These are phyloP conservation scores for Dryadomyces quercivorus DNA, from an alignment of 2,329 filamentous ascomycete species.

Conservation along the genomic window DNA sequence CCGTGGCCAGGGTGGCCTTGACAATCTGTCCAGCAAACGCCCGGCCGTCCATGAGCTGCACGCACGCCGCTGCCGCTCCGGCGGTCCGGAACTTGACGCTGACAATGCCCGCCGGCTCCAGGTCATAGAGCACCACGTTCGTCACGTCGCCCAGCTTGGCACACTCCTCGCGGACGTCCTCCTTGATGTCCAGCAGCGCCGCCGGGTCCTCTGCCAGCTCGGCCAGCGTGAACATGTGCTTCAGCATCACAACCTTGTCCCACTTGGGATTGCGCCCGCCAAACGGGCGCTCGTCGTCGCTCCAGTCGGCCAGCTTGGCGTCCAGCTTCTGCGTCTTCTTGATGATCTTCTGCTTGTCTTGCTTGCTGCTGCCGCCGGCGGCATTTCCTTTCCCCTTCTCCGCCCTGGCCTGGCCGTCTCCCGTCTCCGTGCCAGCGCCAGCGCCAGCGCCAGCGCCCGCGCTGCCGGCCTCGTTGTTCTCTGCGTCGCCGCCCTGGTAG, in stretches of 20 bases:
- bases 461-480: background rate
- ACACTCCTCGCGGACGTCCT: slow-evolving; percentile 87
- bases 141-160: slow-evolving; percentile 77
- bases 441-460: background rate
- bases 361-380: slow-evolving; percentile 24
- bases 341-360: slow-evolving; percentile 81
- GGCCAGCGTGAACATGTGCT: slow-evolving; percentile 82
- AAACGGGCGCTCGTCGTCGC: slow-evolving; percentile 65
- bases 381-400: background rate
- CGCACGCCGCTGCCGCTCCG: slow-evolving; percentile 60
- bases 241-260: slow-evolving; percentile 76
- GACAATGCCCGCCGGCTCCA: slow-evolving; percentile 72
- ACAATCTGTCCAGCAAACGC: slow-evolving; percentile 63
- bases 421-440: background rate
- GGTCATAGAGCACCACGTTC: slow-evolving; percentile 82
- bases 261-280: slow-evolving; percentile 30
- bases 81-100: slow-evolving; percentile 69
- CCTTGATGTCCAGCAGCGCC: slow-evolving; percentile 79
- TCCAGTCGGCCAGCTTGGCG: slow-evolving; percentile 89
- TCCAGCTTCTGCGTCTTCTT: slow-evolving; percentile 84
- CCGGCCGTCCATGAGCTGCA: slow-evolving; percentile 67
- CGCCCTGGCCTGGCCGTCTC: slow-evolving; percentile 6
- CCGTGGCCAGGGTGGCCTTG: slow-evolving; percentile 57
- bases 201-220: slow-evolving; percentile 78
- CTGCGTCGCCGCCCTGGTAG: slow-evolving; percentile 36